Evolutionary conservation across 2,329 filamentous ascomycete species (phyloP).

Genomic region (Pestalotiopsis fici): DNA sequence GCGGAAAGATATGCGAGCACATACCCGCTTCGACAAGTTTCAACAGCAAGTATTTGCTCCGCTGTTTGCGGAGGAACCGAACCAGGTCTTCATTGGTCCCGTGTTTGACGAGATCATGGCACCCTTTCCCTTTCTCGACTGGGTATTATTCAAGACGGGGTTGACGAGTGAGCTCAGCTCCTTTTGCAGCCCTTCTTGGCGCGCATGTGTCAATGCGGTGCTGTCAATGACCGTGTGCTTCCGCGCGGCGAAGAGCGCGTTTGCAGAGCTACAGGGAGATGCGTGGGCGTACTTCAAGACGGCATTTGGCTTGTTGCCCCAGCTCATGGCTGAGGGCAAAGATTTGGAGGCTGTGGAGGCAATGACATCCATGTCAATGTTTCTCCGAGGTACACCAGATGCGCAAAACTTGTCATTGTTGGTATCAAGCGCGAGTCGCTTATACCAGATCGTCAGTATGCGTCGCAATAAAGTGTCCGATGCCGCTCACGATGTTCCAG

Average conservation of each 20-base stretch:
- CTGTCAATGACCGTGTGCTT: background rate
- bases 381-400: background rate
- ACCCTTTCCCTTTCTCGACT: background rate
- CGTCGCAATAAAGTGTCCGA: background rate
- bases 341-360: background rate
- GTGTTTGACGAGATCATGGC: conserved; percentile 2
- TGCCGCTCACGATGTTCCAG: background rate
- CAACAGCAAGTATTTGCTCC: background rate
- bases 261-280: background rate
- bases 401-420: background rate
- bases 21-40: background rate
- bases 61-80: background rate
- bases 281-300: conserved; percentile 5
- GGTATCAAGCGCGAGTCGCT: background rate
- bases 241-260: background rate
- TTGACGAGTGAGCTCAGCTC: background rate
- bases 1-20: background rate
- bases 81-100: background rate
- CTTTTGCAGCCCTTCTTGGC: background rate
- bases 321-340: background rate
- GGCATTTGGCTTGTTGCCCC: background rate
- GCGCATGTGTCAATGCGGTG: background rate
- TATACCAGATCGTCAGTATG: background rate
- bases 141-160: background rate
- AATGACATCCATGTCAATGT: background rate